Conservation (phyloP, 768 basidiomycete species). For the Tricholoma terreum region DNA sequence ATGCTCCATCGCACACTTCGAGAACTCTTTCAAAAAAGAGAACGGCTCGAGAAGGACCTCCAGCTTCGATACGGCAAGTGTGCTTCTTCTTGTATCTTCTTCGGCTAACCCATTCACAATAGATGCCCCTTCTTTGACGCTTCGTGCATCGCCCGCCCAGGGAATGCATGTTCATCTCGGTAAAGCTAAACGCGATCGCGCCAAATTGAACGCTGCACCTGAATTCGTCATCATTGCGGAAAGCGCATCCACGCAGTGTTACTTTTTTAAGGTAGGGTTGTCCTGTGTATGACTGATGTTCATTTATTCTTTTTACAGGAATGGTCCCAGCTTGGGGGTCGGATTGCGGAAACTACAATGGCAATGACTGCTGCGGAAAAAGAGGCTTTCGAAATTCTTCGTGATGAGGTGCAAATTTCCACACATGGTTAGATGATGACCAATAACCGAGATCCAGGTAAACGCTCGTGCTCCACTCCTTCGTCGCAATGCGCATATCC, state of each 20-base stretch:
- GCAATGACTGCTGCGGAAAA: slow-evolving; percentile 61
- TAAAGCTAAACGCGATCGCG: slow-evolving; percentile 59
- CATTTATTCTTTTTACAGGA: slow-evolving; percentile 37
- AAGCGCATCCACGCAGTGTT: slow-evolving; percentile 63
- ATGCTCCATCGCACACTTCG: slow-evolving; percentile 47
- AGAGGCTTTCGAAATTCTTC: slow-evolving; percentile 66
- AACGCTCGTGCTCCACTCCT: slow-evolving; percentile 52
- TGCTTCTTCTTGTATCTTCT: neutral
- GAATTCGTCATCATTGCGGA: slow-evolving; percentile 60
- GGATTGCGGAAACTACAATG: slow-evolving; percentile 55
- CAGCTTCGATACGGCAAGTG: slow-evolving; percentile 52
- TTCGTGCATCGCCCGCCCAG: slow-evolving; percentile 63
- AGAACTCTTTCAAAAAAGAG: slow-evolving; percentile 42
- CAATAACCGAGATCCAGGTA: slow-evolving; percentile 44
- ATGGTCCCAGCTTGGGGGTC: slow-evolving; percentile 74
- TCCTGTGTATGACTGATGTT: neutral
- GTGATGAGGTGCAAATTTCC: slow-evolving; percentile 51
- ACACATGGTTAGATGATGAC: neutral
- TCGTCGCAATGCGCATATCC: slow-evolving; percentile 69
- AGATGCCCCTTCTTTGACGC: slow-evolving; percentile 73
- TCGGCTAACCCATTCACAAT: neutral
- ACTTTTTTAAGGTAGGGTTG: slow-evolving; percentile 56
- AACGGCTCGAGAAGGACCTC: slow-evolving; percentile 51
- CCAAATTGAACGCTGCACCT: slow-evolving; percentile 41
- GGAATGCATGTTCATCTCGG: slow-evolving; percentile 77